Base-by-base conservation (phyloP, 1,284 basidiomycete species). In the Baeospora myosura region DNA sequence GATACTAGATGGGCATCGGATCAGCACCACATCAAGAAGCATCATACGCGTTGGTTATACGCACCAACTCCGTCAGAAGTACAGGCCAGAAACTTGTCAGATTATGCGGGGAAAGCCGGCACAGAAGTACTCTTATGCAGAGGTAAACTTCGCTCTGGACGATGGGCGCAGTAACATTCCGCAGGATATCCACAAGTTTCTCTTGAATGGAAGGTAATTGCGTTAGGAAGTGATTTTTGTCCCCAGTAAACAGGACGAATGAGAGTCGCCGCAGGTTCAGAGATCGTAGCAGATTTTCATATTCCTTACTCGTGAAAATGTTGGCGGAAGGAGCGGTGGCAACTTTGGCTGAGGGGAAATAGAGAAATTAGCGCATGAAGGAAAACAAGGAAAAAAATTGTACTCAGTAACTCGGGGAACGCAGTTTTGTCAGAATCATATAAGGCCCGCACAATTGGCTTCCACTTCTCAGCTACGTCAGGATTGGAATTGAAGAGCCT, bases 11-110 rank as follows among this genome's bases (percentile, higher is more conserved):
- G 37, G 34, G 25, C 26, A 18, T 24, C 10, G 14, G 41, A 61
- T 33, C 58, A 44, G 26, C 26, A n/a, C n/a, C n/a, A n/a, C n/a
- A n/a, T n/a, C 12, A 28, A 33, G 24, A n/a, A 38, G 21, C 33
- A 20, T 41, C 23, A n/a, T 38, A 38, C 5, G 20, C n/a, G 17
- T 11, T 2, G 3, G 10, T 3, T 17, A 41, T 18, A 5, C 81
- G 50, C 53, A 89, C 90, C 53, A 98, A 65, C 64, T 98, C 95
- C 2, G 93, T 89, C 49, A 98, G 63, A 40, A 99, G 76, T 23
- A 97, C 88, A 1, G 96, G 95, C 96, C 96, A 98, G 62, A 98
- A 92, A 52, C 90, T 92, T 11, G 88, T 82, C 53, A 99, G 60
- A 58, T 97, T 96, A 54, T 95, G 88, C 3, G 88, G 78, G 6